phyloP scores from a whole-genome alignment of 805 yeast genomes.

The Yamadazyma sp. region DNA sequence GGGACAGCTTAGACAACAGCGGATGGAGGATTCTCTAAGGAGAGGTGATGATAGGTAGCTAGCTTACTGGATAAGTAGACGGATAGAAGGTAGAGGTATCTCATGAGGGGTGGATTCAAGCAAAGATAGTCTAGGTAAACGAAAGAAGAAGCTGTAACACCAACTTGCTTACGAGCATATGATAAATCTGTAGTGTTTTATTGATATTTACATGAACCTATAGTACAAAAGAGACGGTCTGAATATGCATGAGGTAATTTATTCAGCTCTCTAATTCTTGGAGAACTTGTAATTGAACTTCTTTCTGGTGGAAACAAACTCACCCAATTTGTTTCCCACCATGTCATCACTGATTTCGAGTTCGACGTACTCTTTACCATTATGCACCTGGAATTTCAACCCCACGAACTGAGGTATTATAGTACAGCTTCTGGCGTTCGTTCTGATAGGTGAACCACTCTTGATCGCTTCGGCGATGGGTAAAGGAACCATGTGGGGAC shows the following conservation, averaged over 20 bases:
- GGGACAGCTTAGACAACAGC: constrained; percentile 74
- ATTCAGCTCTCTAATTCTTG: constrained; percentile 62
- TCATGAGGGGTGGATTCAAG: neutral
- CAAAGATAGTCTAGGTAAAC: too few species aligned
- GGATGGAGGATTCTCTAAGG: constrained; percentile 49
- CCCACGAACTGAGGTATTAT: constrained; percentile 96
- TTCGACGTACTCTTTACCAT: constrained; percentile 91
- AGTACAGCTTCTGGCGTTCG: constrained; percentile 95
- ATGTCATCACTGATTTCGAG: constrained; percentile 86
- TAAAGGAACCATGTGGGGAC: constrained; percentile 92
- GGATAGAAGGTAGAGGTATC: neutral
- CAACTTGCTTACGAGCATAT: too few species aligned
- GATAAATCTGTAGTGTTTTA: neutral
- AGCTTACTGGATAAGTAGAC: neutral
- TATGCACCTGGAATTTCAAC: constrained; percentile 89
- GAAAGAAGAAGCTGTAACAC: too few species aligned
- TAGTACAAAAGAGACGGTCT: constrained; percentile 3
- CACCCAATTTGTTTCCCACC: constrained; percentile 96
- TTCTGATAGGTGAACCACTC: constrained; percentile 83
- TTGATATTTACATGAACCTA: constrained; percentile 10
- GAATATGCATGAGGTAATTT: too few species aligned
- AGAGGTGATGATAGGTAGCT: constrained; percentile 18
- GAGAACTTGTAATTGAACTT: constrained; percentile 79
- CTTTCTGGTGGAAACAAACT: constrained; percentile 92
- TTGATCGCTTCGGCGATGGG: constrained; percentile 86